Base-by-base conservation (phyloP, 805 yeast species). In the Kodamaea sagamina region DNA sequence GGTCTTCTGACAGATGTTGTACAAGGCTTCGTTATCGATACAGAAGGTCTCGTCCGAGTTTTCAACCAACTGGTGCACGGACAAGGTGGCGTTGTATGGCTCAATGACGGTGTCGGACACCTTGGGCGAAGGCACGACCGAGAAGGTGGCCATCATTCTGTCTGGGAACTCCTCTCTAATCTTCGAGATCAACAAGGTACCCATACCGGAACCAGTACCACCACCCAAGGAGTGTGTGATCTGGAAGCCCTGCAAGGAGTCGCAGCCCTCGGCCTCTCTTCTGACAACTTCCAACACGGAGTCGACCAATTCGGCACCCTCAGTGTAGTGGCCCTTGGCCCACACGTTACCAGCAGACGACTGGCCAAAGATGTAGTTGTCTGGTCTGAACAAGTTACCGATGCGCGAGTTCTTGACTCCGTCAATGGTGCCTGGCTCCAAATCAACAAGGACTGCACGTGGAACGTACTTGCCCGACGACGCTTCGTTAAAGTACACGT, bases 191-290 rank as follows among this genome's bases (percentile, higher is more conserved):
- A 89, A 77, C 56, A 89, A 68, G 35, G 97, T 89, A 63, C 97
- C 97, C 89, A 89, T 82, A 68, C 97, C 97, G 24, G 96, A 87
- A 61, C 97, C 97, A 43, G 97, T 89, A 74, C 97, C 97, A 70
- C 97, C 76, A 55, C 76, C 76, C 54, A 71, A 67, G 35, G 76
- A 71, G 55, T 71, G 76, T 36, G 76, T 69, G 62, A 89, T 84
- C 71, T 89, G 97, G 81, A 89, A 89, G 55, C 97, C 97, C 73
- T 89, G 97, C 56, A 89, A 77, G 49, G 95, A 84, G 65, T 89
- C 97, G 66, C 95, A 82, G 32, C 85, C 85, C 72, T 89, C 97
- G 25, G 95, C 96, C 68, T 89, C 97, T 67, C 96, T 84, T 72
- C 97, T 82, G 36, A 89, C 81, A 26, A 86, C 89, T 53, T 89